Conservation (phyloP, 116 monocot species). For the Iris pallida region DNA sequence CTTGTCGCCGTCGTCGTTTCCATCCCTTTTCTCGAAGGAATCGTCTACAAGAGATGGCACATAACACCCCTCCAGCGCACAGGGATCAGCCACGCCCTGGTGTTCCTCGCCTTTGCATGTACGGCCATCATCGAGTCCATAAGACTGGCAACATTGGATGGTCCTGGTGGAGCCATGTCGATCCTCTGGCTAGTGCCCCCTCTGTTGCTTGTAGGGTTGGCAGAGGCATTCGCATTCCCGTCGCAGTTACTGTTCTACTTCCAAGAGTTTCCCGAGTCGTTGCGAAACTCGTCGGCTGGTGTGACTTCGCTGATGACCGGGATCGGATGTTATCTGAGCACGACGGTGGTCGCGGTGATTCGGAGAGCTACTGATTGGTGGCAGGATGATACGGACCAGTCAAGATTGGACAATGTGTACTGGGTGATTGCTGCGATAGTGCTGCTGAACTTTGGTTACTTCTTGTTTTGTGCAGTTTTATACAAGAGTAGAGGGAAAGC, state of each 20-base stretch:
- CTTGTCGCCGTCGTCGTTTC: constrained; percentile 4
- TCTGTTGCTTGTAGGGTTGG: constrained; percentile 10
- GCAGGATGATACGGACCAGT: constrained; percentile 29
- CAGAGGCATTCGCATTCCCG: constrained; percentile 31
- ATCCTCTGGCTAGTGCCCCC: constrained; percentile 31
- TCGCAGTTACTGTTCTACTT: constrained; percentile 30
- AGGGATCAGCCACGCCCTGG: constrained; percentile 25
- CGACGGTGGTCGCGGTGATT: constrained; percentile 9
- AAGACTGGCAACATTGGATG: not conserved
- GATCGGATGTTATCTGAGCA: constrained; percentile 32
- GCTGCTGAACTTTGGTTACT: constrained; percentile 34
- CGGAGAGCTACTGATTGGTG: constrained; percentile 25
- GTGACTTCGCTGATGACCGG: constrained; percentile 17
- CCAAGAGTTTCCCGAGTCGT: constrained; percentile 29
- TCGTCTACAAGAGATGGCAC: not conserved
- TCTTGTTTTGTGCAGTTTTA: constrained; percentile 18
- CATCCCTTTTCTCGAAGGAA: constrained; percentile 20
- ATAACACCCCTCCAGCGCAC: constrained; percentile 24
- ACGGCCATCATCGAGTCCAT: constrained; percentile 26
- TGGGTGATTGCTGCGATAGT: constrained; percentile 18
- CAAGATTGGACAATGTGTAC: constrained; percentile 34
- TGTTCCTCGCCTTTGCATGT: constrained; percentile 8
- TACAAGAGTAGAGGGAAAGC: constrained; percentile 11
- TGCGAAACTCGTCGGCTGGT: constrained; percentile 30
- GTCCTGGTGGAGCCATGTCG: constrained; percentile 15